Evolutionary conservation across 805 yeast species (phyloP).

Genomic region (Candida parachauliodes): DNA sequence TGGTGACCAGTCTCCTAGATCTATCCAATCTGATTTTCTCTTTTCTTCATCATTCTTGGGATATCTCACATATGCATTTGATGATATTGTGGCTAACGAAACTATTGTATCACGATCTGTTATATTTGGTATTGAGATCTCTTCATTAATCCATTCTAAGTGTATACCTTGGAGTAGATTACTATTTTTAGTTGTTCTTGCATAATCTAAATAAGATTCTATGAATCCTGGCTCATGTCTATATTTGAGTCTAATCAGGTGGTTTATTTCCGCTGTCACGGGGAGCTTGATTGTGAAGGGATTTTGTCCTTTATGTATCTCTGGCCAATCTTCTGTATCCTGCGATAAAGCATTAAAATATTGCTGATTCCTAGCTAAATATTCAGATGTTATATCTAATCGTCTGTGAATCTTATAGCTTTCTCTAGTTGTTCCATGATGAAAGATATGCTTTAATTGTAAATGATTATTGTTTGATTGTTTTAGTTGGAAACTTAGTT

Average conservation of each 20-base stretch:
- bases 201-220: conserved; percentile 62
- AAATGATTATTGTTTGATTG: conserved; percentile 10
- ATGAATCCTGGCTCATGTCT: conserved; percentile 55
- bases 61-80: conserved; percentile 81
- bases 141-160: conserved; percentile 62
- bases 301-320: conserved; percentile 23
- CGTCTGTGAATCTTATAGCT: conserved; percentile 42
- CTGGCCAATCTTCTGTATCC: conserved; percentile 33
- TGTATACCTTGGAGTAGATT: conserved; percentile 32
- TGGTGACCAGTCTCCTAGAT: conserved; percentile 55
- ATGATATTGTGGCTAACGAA: conserved; percentile 76
- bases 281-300: conserved; percentile 40
- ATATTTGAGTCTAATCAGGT: conserved; percentile 27
- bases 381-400: conserved; percentile 46
- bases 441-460: conserved; percentile 54
- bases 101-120: conserved; percentile 71
- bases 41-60: conserved; percentile 54
- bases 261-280: conserved; percentile 16
- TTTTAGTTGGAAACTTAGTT: neutral
- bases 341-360: conserved; percentile 5
- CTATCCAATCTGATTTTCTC: conserved; percentile 77
- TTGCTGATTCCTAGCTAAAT: conserved; percentile 18
- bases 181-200: conserved; percentile 40
- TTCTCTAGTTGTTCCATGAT: conserved; percentile 51
- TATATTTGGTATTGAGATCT: conserved; percentile 65